A percentile compares a stretch with the other conserved stretches of the same genome.
These are phyloP conservation scores for Cyclotella sp. DNA, from an alignment of 108 stramenopile genomes.

Conservation along the genomic window DNA sequence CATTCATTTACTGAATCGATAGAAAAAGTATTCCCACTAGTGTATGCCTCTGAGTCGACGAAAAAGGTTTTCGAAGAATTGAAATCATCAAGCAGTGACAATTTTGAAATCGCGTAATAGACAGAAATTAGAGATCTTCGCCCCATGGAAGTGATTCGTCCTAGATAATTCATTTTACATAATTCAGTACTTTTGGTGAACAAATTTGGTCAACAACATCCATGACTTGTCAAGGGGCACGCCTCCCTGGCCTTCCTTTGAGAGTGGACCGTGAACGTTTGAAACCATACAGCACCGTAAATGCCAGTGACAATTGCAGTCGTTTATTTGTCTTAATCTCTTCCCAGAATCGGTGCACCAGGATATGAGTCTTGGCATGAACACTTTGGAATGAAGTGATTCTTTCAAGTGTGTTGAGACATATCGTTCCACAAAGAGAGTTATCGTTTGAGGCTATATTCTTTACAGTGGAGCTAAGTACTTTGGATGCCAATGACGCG, in stretches of 20 bases:
- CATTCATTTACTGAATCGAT: too few relatives aligned
- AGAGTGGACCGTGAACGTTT: neutral
- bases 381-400: constrained; percentile 8
- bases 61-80: too few relatives aligned
- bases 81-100: too few relatives aligned
- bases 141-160: too few relatives aligned
- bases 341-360: constrained; percentile 17
- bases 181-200: too few relatives aligned
- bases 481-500: constrained; percentile 21
- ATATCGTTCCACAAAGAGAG: constrained; percentile 17
- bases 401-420: constrained; percentile 11
- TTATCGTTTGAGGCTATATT: neutral
- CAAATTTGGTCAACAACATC: too few relatives aligned
- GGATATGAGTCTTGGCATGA: neutral
- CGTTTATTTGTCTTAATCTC: constrained; percentile 40
- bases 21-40: too few relatives aligned
- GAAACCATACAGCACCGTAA: constrained; percentile 41
- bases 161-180: too few relatives aligned
- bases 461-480: constrained; percentile 16
- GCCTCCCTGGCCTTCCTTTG: neutral
- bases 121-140: too few relatives aligned
- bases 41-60: too few relatives aligned
- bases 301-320: constrained; percentile 31
- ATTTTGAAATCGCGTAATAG: too few relatives aligned
- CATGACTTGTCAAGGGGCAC: neutral